phyloP scores from a whole-genome alignment of 495 filamentous ascomycete species.

The Aspergillus saccharolyticus region DNA sequence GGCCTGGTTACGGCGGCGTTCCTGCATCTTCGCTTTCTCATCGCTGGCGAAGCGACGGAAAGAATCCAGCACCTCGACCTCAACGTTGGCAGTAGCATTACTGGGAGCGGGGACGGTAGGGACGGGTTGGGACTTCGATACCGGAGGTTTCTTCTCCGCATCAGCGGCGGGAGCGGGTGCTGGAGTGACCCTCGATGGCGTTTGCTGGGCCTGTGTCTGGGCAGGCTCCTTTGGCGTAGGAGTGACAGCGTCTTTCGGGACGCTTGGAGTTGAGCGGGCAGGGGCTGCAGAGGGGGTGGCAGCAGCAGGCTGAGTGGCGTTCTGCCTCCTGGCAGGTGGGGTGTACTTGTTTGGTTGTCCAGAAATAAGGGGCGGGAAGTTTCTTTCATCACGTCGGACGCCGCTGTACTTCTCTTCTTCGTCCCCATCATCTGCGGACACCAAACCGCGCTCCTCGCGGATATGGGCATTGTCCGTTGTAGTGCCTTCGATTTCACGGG shows the following conservation, averaged over 20 bases:
- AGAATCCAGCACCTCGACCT: conserved; percentile 67
- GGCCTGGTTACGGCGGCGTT: conserved; percentile 63
- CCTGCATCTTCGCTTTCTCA: conserved; percentile 68
- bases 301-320: conserved; percentile 60
- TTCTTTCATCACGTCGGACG: conserved; percentile 66
- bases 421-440: conserved; percentile 64
- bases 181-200: conserved; percentile 16
- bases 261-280: conserved; percentile 19
- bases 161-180: conserved; percentile 19
- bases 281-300: conserved; percentile 64
- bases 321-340: conserved; percentile 77
- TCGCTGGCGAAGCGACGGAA: conserved; percentile 78
- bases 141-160: conserved; percentile 34
- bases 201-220: conserved; percentile 33
- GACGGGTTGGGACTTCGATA: conserved; percentile 13
- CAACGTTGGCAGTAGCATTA: conserved; percentile 73
- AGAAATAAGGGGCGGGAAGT: conserved; percentile 62
- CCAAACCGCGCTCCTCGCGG: conserved; percentile 80
- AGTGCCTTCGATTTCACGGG: conserved; percentile 80
- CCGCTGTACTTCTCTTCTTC: conserved; percentile 95
- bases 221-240: conserved; percentile 25
- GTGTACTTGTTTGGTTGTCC: conserved; percentile 75
- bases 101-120: conserved; percentile 24
- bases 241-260: conserved; percentile 21
- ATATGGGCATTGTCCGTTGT: conserved; percentile 69